Evolutionary conservation across 2,329 filamentous ascomycete species (phyloP), one percentile per base, ranked within the genome.

Genomic region (Biscogniauxia sp.): DNA sequence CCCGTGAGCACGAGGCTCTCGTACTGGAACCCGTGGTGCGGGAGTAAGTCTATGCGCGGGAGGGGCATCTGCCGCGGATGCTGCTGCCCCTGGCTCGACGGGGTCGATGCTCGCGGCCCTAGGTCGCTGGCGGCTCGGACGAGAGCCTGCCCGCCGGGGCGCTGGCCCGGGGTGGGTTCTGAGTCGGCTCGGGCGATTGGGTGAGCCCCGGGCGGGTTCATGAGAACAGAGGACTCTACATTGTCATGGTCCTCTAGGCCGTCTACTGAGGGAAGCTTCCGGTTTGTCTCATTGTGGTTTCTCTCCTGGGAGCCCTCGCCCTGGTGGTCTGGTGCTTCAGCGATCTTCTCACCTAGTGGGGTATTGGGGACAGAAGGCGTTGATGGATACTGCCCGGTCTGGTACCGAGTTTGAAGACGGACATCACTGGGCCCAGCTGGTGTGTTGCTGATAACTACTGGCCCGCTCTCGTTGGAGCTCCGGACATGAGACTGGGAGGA

Each of bases 1-100:
- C 88, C 76, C 2, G 76, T 74, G 54, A 91, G 84, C 53, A 83
- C 80, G 5, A 84, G 73, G 25, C 72, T 73, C 26, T 72, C 66
- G 54, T 71, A 70, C 37, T 62, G 69, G 54, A 67, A 70, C 5
- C 72, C 67, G 37, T 72, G 66, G 54, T 20, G 64, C 28, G 57
- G 66, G 37, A 68, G 56, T 55, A 74, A 71, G 11, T 63, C 55
- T 26, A 70, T 54, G 9, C 64, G 64, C 20, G 70, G 20, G 11
- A 61, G 51, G 9, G 63, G 52, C 54, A 59, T 65, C 7, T 8
- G 28, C 23, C 5, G 23, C 23, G 2, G 23, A 3, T 23, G 23
- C 23, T 23, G 23, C 23, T 23, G 23, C 23, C n/a, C n/a, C n/a
- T 64, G 61, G 8, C 37, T 23, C 2, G 57, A 55, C 17, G 13